Conservation (phyloP, 2,329 filamentous ascomycete species). For the Aspergillus sp. region DNA sequence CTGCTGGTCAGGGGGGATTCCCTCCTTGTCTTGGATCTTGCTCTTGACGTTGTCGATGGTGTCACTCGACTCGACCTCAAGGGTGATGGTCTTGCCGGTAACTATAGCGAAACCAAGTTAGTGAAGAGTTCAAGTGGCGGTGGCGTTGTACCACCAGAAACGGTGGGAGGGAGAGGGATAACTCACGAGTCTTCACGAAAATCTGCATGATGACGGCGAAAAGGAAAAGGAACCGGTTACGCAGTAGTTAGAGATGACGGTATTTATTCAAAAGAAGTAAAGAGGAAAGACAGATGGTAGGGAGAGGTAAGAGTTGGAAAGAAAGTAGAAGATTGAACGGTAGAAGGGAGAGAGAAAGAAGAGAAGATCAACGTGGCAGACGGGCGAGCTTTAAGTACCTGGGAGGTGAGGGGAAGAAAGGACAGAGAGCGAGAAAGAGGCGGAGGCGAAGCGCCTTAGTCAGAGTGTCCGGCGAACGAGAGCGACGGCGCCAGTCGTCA, state of each 20-base stretch:
- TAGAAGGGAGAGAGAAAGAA: slow-evolving; percentile 16
- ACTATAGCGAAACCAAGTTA: slow-evolving; percentile 40
- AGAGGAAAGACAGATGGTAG: slow-evolving; percentile 3
- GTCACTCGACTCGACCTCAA: slow-evolving; percentile 45
- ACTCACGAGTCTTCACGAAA: slow-evolving; percentile 93
- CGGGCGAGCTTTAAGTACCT: background rate
- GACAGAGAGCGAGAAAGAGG: slow-evolving; percentile 8
- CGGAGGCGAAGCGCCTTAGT: slow-evolving; percentile 24
- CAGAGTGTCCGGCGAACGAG: slow-evolving; percentile 8
- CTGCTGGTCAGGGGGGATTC: slow-evolving; percentile 53
- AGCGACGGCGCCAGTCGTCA: slow-evolving; percentile 14
- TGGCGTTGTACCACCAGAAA: slow-evolving; percentile 3
- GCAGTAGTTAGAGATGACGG: slow-evolving; percentile 14
- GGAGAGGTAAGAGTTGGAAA: slow-evolving; percentile 9
- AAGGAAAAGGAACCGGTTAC: slow-evolving; percentile 3
- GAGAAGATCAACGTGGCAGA: slow-evolving; percentile 9
- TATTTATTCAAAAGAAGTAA: slow-evolving; percentile 6
- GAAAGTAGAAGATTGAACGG: slow-evolving; percentile 10
- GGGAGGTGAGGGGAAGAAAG: slow-evolving; percentile 20
- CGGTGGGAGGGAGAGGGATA: slow-evolving; percentile 23
- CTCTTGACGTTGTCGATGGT: slow-evolving; percentile 52
- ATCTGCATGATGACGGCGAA: slow-evolving; percentile 71
- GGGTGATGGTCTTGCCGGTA: slow-evolving; percentile 53
- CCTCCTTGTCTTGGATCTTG: slow-evolving; percentile 56
- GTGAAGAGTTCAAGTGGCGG: slow-evolving; percentile 9